phyloP scores from a whole-genome alignment of 2,329 filamentous ascomycete species.

The Trichophaea hybrida region DNA sequence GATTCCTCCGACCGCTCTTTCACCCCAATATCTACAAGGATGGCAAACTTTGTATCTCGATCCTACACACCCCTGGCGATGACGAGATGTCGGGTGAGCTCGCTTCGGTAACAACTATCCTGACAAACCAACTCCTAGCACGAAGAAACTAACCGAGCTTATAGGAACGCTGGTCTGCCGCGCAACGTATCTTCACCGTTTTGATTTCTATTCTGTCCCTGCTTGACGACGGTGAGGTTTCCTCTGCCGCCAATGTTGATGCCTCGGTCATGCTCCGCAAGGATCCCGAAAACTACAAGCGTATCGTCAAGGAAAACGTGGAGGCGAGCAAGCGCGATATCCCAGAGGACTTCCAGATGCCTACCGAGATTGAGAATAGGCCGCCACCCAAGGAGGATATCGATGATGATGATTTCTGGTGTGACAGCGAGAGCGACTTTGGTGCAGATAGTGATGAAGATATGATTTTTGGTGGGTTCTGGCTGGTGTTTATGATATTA shows the following conservation, averaged over 20 bases:
- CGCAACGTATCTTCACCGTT: constrained; percentile 88
- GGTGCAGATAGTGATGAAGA: constrained; percentile 25
- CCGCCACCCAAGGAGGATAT: constrained; percentile 49
- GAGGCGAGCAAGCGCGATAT: constrained; percentile 64
- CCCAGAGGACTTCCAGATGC: constrained; percentile 67
- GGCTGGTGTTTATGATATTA: neutral
- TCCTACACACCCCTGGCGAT: constrained; percentile 81
- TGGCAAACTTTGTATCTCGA: constrained; percentile 88
- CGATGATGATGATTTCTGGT: constrained; percentile 72
- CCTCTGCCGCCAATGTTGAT: constrained; percentile 87
- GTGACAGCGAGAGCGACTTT: constrained; percentile 44
- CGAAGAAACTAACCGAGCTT: neutral
- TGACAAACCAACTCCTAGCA: too few relatives aligned
- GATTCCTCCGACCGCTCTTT: constrained; percentile 64
- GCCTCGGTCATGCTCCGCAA: constrained; percentile 76
- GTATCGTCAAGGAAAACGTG: constrained; percentile 44
- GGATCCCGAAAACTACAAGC: constrained; percentile 52
- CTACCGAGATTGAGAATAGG: constrained; percentile 51
- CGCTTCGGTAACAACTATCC: constrained; percentile 40
- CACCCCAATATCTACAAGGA: constrained; percentile 92
- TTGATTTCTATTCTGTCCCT: constrained; percentile 83
- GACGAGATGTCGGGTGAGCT: constrained; percentile 83
- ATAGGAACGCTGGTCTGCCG: constrained; percentile 76
- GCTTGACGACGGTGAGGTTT: constrained; percentile 85
- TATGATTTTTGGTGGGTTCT: constrained; percentile 23